Conservation (phyloP, 2,329 filamentous ascomycete genomes). For the Ophiostoma sp. region DNA sequence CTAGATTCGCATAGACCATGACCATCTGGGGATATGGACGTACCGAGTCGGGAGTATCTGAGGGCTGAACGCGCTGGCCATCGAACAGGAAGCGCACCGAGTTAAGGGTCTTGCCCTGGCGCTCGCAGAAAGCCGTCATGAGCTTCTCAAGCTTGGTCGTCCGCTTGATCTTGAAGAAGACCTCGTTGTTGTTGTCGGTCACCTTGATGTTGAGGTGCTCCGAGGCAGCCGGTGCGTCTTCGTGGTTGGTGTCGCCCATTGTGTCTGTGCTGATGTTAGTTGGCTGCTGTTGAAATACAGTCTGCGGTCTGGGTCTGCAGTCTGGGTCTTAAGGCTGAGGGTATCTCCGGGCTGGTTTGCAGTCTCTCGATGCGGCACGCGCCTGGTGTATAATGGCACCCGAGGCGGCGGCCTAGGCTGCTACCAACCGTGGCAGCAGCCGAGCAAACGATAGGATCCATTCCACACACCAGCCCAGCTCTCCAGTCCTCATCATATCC, state of each 20-base stretch:
- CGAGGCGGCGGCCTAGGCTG: background rate
- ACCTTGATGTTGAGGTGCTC: slow-evolving; percentile 99
- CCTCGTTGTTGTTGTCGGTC: slow-evolving; percentile 98
- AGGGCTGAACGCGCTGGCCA: slow-evolving; percentile 82
- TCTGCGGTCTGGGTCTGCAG: background rate
- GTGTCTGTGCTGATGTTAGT: background rate
- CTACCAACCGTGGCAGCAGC: background rate
- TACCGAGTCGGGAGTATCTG: slow-evolving; percentile 88
- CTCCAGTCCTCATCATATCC: background rate
- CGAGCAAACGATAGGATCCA: background rate
- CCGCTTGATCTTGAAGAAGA: slow-evolving; percentile 99
- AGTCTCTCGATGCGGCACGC: background rate
- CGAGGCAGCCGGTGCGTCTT: slow-evolving; percentile 28
- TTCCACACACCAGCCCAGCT: too few relatives aligned
- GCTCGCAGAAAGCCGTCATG: slow-evolving; percentile 96
- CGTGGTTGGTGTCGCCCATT: slow-evolving; percentile 38
- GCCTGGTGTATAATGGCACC: background rate
- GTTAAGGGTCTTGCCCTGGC: slow-evolving; percentile 78
- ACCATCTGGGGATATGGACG: slow-evolving; percentile 35
- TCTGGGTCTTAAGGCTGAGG: background rate
- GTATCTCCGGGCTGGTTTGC: background rate
- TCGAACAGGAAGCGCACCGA: slow-evolving; percentile 95
- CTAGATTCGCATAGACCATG: too few relatives aligned
- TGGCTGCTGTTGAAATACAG: background rate
- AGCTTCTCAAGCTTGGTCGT: slow-evolving; percentile 94